Conservation (phyloP, 371 early-diverging fungal species). For the Nematocida sp. region DNA sequence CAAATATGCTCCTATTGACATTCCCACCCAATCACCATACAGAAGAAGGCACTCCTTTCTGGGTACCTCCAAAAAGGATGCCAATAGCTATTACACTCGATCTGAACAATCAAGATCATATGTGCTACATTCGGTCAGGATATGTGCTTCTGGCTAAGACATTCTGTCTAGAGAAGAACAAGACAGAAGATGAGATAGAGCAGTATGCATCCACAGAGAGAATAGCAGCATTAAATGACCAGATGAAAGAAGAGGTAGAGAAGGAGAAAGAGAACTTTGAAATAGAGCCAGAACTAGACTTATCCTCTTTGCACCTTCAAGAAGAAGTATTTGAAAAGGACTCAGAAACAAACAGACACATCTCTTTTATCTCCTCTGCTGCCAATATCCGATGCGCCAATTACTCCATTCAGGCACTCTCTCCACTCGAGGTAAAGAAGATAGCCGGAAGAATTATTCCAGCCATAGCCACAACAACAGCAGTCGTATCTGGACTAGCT, state of each 20-base stretch:
- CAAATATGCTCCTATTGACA: conserved; percentile 55
- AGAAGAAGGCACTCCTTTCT: conserved; percentile 80
- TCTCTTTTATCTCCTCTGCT: conserved; percentile 92
- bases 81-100: conserved; percentile 69
- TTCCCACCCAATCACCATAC: conserved; percentile 69
- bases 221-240: too few species aligned
- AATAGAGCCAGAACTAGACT: conserved; percentile 69
- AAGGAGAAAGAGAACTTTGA: conserved; percentile 69
- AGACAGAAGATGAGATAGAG: conserved; percentile 73
- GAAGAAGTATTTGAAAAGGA: conserved; percentile 96
- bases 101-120: conserved; percentile 70
- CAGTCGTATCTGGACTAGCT: conserved; percentile 91
- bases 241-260: conserved; percentile 68
- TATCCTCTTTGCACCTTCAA: conserved; percentile 71
- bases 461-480: conserved; percentile 99
- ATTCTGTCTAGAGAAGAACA: conserved; percentile 72
- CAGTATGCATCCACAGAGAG: too few species aligned
- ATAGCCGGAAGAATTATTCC: conserved; percentile 99
- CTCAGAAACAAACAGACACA: conserved; percentile 95
- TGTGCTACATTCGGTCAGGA: conserved; percentile 79
- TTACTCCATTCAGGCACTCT: conserved; percentile 82
- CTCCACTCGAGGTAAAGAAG: conserved; percentile 88
- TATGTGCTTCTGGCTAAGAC: conserved; percentile 76
- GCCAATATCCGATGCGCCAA: conserved; percentile 91
- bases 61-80: conserved; percentile 95